Percentiles rank a stretch among this genome's conserved stretches.
Evolutionary conservation across 768 basidiomycete species (phyloP).

Genomic region (Lepiota venenata): DNA sequence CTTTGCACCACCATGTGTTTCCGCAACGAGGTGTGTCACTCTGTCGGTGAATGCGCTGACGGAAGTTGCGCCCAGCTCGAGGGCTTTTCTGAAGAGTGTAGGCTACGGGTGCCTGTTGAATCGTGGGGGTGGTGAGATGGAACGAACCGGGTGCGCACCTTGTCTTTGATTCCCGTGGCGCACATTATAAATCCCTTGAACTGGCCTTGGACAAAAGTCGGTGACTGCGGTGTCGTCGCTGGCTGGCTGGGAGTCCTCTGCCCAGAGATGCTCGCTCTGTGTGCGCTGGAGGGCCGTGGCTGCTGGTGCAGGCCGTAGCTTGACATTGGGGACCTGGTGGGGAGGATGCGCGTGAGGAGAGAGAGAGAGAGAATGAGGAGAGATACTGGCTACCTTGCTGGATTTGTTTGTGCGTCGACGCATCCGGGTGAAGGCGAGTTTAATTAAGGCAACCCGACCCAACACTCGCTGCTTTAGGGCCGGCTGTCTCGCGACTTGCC

Average conservation of each 20-base stretch:
- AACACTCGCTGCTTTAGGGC: constrained; percentile 7
- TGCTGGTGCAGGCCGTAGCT: constrained; percentile 66
- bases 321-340: constrained; percentile 89
- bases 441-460: not conserved
- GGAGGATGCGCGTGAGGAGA: too few relatives aligned
- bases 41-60: constrained; percentile 74
- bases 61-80: constrained; percentile 74
- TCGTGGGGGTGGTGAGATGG: not conserved
- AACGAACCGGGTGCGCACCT: constrained; percentile 41
- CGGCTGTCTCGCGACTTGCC: constrained; percentile 4
- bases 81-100: constrained; percentile 68
- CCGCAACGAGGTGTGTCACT: constrained; percentile 86
- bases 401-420: constrained; percentile 64
- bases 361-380: too few relatives aligned
- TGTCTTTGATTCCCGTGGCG: constrained; percentile 77
- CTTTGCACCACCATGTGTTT: constrained; percentile 79
- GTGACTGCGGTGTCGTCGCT: constrained; percentile 42
- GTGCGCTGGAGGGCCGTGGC: constrained; percentile 26
- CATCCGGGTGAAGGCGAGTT: constrained; percentile 26
- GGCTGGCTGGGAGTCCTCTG: constrained; percentile 45
- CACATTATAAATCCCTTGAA: constrained; percentile 65
- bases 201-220: constrained; percentile 60
- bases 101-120: constrained; percentile 39
- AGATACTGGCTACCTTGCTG: constrained; percentile 63
- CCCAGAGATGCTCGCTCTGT: constrained; percentile 35